Evolutionary conservation across 345 rosid genomes (phyloP).

Genomic region (Balakata baccata): DNA sequence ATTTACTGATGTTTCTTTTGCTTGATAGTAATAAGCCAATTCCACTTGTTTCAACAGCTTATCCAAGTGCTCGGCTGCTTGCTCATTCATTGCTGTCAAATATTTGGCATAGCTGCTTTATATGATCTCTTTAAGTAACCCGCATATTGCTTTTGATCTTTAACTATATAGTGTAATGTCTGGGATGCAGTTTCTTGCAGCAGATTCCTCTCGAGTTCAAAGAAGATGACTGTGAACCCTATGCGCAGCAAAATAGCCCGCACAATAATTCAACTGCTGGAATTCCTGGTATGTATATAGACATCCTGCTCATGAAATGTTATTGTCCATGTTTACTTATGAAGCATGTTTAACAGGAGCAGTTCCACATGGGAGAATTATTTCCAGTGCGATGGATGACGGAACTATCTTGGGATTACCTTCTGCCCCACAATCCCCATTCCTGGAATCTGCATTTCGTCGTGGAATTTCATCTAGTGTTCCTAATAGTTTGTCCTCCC

Average conservation of each 20-base stretch:
- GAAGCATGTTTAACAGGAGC: slow-evolving; percentile 27
- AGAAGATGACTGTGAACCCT: slow-evolving; percentile 30
- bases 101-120: slow-evolving; percentile 1
- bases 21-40: neutral
- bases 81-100: neutral
- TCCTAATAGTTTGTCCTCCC: slow-evolving; percentile 62
- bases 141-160: slow-evolving; percentile 11
- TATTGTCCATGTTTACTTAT: slow-evolving; percentile 17
- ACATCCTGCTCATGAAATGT: slow-evolving; percentile 12
- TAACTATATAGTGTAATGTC: neutral
- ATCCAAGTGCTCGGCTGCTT: neutral
- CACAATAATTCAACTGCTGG: slow-evolving; percentile 31
- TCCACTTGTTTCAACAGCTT: neutral
- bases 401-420: slow-evolving; percentile 51
- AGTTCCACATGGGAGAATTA: slow-evolving; percentile 32
- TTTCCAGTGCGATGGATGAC: slow-evolving; percentile 49
- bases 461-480: slow-evolving; percentile 56
- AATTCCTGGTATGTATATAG: slow-evolving; percentile 37
- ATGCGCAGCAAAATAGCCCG: slow-evolving; percentile 33
- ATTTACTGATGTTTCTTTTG: neutral
- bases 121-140: neutral
- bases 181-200: slow-evolving; percentile 31
- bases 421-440: slow-evolving; percentile 44
- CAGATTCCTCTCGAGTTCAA: slow-evolving; percentile 32
- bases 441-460: slow-evolving; percentile 53